Conservation (phyloP, 108 stramenopile genomes). For the Skeletonema grethae region DNA sequence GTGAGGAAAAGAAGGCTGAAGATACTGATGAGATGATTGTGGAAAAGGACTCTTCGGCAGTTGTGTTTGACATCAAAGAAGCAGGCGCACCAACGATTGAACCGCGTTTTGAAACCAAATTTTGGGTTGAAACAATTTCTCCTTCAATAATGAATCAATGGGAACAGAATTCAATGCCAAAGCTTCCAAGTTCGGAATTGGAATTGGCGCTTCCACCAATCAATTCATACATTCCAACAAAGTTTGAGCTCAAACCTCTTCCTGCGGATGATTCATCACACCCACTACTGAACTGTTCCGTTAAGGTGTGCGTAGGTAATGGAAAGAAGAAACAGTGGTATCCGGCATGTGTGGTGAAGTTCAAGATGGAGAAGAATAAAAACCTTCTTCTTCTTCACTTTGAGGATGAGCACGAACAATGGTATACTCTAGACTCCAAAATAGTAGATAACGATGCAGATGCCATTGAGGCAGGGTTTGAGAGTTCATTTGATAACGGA, state of each 20-base stretch:
- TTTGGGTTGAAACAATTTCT: constrained; percentile 53
- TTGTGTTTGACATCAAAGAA: constrained; percentile 11
- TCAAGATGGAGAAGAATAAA: constrained; percentile 57
- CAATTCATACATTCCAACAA: constrained; percentile 77
- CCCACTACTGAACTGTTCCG: constrained; percentile 69
- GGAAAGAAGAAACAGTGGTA: constrained; percentile 81
- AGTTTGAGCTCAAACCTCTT: constrained; percentile 69
- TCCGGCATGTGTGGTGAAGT: constrained; percentile 69
- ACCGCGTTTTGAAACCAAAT: constrained; percentile 67
- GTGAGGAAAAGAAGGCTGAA: constrained; percentile 32
- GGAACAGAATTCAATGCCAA: constrained; percentile 42
- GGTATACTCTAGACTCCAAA: constrained; percentile 65
- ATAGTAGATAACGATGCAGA: constrained; percentile 26
- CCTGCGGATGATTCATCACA: constrained; percentile 76
- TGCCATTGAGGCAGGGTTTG: constrained; percentile 53
- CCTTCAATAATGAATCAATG: constrained; percentile 48
- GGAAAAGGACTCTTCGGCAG: neutral
- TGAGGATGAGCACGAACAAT: constrained; percentile 82
- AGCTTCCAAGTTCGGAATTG: constrained; percentile 58
- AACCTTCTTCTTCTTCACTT: constrained; percentile 61
- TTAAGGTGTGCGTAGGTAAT: constrained; percentile 75
- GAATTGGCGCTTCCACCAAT: constrained; percentile 65
- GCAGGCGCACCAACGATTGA: constrained; percentile 46
- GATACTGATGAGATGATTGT: constrained; percentile 22
- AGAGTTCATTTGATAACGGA: constrained; percentile 76